Evolutionary conservation across 2,329 filamentous ascomycete species (phyloP).

Genomic region (Neopestalotiopsis sp.): DNA sequence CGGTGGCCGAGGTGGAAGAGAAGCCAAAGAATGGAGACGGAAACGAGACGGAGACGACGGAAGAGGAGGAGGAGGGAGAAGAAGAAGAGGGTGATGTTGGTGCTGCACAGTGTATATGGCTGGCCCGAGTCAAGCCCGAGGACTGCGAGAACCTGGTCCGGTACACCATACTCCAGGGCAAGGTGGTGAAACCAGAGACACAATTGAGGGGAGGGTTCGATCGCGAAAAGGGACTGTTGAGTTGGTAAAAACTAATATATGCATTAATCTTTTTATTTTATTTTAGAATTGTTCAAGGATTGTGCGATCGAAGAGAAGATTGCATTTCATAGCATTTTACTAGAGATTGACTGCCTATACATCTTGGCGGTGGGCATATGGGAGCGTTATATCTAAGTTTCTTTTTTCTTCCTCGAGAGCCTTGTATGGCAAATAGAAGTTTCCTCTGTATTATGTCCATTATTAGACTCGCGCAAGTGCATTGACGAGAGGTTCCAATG

Average conservation of each 20-base stretch:
- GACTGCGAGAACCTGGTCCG: constrained; percentile 92
- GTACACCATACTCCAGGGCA: constrained; percentile 90
- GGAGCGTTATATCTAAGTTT: background rate
- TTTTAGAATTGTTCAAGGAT: background rate
- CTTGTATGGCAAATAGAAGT: background rate
- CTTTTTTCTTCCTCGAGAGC: background rate
- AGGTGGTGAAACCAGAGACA: constrained; percentile 86
- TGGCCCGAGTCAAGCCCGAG: constrained; percentile 82
- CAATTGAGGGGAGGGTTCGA: constrained; percentile 94
- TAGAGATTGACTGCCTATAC: background rate
- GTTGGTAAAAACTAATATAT: constrained; percentile 69
- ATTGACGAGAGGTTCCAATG: too few species aligned
- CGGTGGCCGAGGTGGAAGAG: constrained; percentile 30
- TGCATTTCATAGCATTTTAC: background rate
- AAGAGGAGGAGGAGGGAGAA: constrained; percentile 31
- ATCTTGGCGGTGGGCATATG: background rate
- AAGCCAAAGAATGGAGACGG: background rate
- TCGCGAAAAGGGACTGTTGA: constrained; percentile 77
- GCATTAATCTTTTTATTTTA: too few species aligned
- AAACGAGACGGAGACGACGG: constrained; percentile 10
- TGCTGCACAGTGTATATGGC: constrained; percentile 90
- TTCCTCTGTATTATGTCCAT: too few species aligned
- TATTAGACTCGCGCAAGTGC: too few species aligned
- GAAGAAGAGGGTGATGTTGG: constrained; percentile 49
- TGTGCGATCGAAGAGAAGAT: background rate